phyloP scores from a whole-genome alignment of 2,329 filamentous ascomycete species.

The Epichloe brachyelytri region DNA sequence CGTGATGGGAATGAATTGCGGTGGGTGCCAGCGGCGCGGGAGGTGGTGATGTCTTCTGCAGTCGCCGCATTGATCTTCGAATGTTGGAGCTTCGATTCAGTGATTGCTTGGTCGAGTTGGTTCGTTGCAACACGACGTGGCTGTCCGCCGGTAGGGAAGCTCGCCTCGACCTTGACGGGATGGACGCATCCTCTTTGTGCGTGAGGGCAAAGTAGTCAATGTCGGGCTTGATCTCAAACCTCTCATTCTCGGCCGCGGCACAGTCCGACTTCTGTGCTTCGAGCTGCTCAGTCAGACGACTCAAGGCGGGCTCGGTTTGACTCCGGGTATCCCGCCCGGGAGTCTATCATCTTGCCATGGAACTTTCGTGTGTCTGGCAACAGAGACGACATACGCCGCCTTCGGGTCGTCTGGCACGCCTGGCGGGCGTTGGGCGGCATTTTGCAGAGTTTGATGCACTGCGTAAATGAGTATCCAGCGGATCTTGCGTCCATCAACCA shows the following conservation, averaged over 20 bases:
- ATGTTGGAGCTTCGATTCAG: conserved; percentile 22
- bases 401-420: conserved; percentile 46
- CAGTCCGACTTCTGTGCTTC: conserved; percentile 3
- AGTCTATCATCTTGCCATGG: conserved; percentile 30
- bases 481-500: conserved; percentile 60
- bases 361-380: conserved; percentile 28
- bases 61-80: conserved; percentile 21
- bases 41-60: conserved; percentile 13
- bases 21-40: conserved; percentile 4
- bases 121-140: conserved; percentile 11
- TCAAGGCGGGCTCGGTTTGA: conserved; percentile 16
- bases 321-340: conserved; percentile 16
- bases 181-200: conserved; percentile 15
- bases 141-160: conserved; percentile 5
- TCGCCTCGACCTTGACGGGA: conserved; percentile 3
- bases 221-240: conserved; percentile 38
- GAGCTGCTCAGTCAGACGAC: conserved; percentile 5
- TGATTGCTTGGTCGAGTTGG: conserved; percentile 18
- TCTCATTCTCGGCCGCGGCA: conserved; percentile 4
- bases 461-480: conserved; percentile 69
- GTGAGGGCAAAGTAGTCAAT: conserved; percentile 40
- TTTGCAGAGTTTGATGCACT: conserved; percentile 57
- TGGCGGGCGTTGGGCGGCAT: conserved; percentile 45
- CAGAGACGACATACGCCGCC: conserved; percentile 43
- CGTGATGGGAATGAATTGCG: conserved; percentile 24